phyloP scores from a whole-genome alignment of 768 basidiomycete species.

The Mycena belliarum region DNA sequence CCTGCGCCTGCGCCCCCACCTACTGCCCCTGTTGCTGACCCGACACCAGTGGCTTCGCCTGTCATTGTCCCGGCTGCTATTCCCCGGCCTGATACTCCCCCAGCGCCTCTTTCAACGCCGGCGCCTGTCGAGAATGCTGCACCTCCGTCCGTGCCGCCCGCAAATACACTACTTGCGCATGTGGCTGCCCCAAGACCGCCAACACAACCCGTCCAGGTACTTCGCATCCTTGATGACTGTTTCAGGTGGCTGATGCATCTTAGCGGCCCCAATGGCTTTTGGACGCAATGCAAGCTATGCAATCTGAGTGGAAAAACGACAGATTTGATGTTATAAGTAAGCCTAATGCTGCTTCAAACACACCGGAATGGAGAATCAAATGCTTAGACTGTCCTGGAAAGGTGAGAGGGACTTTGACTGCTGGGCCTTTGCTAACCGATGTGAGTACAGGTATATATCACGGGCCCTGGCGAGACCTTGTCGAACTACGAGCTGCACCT shows the following conservation, averaged over 20 bases:
- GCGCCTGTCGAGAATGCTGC: conserved; percentile 22
- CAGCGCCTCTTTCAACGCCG: neutral
- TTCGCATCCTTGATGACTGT: neutral
- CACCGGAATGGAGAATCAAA: conserved; percentile 87
- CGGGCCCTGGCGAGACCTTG: conserved; percentile 85
- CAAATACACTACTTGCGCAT: conserved; percentile 17
- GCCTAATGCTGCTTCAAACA: conserved; percentile 48
- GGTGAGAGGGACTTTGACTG: conserved; percentile 49
- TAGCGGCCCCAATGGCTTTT: conserved; percentile 73
- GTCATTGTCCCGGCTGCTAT: conserved; percentile 23
- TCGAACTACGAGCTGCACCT: conserved; percentile 93
- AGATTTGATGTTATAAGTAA: conserved; percentile 77
- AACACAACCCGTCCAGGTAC: conserved; percentile 29
- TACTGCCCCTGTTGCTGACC: neutral
- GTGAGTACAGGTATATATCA: conserved; percentile 76
- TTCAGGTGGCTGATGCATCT: neutral
- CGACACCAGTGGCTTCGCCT: conserved; percentile 10
- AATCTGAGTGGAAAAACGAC: conserved; percentile 76
- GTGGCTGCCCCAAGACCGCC: conserved; percentile 22
- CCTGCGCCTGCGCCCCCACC: neutral
- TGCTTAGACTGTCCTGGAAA: conserved; percentile 94
- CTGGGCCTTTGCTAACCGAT: neutral
- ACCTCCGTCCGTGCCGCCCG: neutral
- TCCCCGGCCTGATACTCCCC: conserved; percentile 6
- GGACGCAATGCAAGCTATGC: conserved; percentile 66